Evolutionary conservation across 805 yeast species (phyloP), one percentile per base, ranked within the genome.

Genomic region (Candida broadrunensis): DNA sequence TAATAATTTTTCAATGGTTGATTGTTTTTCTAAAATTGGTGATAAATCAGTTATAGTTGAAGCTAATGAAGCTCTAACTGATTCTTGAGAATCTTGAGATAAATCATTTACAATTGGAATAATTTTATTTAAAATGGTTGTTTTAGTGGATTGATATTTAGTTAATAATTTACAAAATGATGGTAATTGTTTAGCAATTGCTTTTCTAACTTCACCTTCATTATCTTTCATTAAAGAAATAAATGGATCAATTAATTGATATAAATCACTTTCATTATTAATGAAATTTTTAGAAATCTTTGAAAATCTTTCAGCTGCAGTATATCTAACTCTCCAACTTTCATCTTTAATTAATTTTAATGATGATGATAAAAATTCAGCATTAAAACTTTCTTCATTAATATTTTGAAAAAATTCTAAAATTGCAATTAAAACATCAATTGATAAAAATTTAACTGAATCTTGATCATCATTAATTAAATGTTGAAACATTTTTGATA

Each of bases 271-370:
- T 30, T 75, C 78, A 37, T 78, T 73, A 46, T 74, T 71, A 50
- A 73, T 71, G 55, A 90, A 82, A 49, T 80, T 81, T 14, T 66
- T 52, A 2, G 95, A 88, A 45, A 93, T 76, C 47, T 73, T 70
- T 51, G 83, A 87, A 57, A 89, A 90, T 54, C 89, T 77, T 60
- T 91, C 97, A n/a, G 97, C 96, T 25, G 96, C 95, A 83, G 93
- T 89, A 66, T 91, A 93, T 56, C 99, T 83, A 42, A 93, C 98
- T 64, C 99, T 82, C 99, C 99, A 93, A 56, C 95, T 85, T 64
- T 87, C 88, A 67, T 93, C 99, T 48, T 75, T 78, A 43, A 88
- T 83, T 50, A 93, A 73, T 48, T 80, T 79, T 48, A 84, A 73
- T 2, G 95, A 75, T 48, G 83, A 77, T 38, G 73, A 70, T 46